A percentile compares a stretch with the other conserved stretches of the same genome.
Conservation (phyloP, 129 eudicot species). For the Smallanthus sonchifolius region DNA sequence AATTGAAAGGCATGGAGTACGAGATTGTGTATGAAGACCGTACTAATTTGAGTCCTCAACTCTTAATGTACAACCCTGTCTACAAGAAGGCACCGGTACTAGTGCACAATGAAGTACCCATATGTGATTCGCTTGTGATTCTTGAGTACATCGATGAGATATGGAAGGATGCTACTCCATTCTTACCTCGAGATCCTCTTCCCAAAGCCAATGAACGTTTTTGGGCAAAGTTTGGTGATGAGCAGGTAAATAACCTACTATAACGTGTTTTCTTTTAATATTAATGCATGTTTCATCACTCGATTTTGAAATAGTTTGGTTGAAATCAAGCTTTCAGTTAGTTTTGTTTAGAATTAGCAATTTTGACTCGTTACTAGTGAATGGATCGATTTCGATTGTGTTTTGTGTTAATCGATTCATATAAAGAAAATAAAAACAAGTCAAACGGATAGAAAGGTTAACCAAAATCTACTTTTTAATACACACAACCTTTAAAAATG, state of each 20-base stretch:
- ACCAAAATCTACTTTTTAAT: neutral
- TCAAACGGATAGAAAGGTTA: neutral
- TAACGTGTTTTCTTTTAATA: neutral
- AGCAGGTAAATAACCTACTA: constrained; percentile 30
- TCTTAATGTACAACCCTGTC: constrained; percentile 54
- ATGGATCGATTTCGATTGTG: neutral
- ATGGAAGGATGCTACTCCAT: constrained; percentile 41
- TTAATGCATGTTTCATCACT: neutral
- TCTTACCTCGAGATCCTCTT: constrained; percentile 44
- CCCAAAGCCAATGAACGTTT: constrained; percentile 51
- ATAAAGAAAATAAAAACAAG: too few relatives aligned
- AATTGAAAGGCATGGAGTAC: constrained; percentile 54
- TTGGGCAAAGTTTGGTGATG: constrained; percentile 60
- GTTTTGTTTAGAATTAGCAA: neutral
- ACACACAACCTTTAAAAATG: neutral
- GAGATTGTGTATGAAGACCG: constrained; percentile 48
- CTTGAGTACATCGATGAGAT: constrained; percentile 52
- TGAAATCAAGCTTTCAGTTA: neutral
- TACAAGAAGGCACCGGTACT: constrained; percentile 52
- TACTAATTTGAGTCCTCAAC: constrained; percentile 40
- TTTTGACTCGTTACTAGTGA: neutral
- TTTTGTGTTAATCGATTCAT: neutral
- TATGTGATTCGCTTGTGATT: constrained; percentile 49
- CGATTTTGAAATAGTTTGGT: neutral
- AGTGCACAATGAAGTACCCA: constrained; percentile 45